Evolutionary conservation across 257 asterid species (phyloP), one percentile per base, ranked within the genome.

Genomic region (Capsicum pubescens): DNA sequence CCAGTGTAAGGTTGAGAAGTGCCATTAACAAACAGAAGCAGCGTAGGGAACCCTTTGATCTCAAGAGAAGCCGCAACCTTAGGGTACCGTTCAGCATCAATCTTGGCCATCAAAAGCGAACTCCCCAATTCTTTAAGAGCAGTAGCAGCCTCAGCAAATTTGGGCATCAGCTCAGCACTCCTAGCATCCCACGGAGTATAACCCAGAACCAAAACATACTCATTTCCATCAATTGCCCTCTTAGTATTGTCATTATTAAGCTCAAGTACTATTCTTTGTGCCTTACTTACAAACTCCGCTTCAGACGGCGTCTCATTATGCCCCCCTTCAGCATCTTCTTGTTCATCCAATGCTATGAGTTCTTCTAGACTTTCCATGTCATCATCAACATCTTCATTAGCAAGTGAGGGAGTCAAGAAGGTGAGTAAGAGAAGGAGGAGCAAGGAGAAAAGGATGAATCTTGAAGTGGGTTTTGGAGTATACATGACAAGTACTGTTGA

Each of bases 151-250:
- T 97, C 97, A 54, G 98, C 94, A 85, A 95, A 97, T 86, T 94
- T 88, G 6, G 99, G 99, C 99, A 97, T 97, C 71, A 97, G 81
- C 87, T 95, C 99, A 81, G 99, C 98, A 84, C 99, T 97, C 83
- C 97, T 92, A 3, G 61, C 78, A 80, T 95, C 93, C 99, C 99
- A 97, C 0, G 99, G 99, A 14, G 99, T 97, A 85, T 93, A 95
- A 16, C 98, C 99, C 91, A 97, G 86, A 26, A 95, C 91, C 84
- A 97, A 15, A 76, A 95, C 97, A 86, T 83, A 93, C 91, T 93
- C 99, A 91, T 93, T 97, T 83, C 86, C 92, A 85, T 87, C 91
- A 86, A 93, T 84, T 4, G 86, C 88, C 88, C 91, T 87, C 89
- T 90, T 88, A 16, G 95, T 79, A 77, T 84, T 91, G 32, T 97